Conservation (phyloP, 768 basidiomycete genomes). For the Pleurotus tuber-regium region DNA sequence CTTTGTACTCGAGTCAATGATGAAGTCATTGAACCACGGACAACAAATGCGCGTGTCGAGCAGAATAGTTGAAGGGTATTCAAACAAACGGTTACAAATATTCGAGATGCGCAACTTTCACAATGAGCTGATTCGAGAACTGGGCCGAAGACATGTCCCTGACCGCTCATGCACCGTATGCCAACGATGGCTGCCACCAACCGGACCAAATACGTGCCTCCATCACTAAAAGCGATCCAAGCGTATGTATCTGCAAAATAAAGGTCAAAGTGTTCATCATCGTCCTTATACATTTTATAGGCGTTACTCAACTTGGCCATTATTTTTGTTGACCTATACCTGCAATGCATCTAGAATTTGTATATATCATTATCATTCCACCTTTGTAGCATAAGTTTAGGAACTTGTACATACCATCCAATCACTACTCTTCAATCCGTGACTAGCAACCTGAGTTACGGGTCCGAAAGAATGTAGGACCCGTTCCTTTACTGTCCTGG, state of each 20-base stretch:
- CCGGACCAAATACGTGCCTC: neutral
- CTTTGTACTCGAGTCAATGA: constrained; percentile 5
- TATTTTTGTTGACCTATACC: no score
- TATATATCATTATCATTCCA: neutral
- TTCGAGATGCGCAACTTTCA: constrained; percentile 7
- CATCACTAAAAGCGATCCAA: neutral
- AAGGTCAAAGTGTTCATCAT: neutral
- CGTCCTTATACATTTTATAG: neutral
- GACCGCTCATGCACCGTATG: neutral
- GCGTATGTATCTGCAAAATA: neutral
- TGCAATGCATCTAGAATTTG: no score
- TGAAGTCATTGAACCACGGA: neutral
- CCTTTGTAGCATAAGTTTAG: neutral
- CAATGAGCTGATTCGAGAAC: neutral
- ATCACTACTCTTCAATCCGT: no score
- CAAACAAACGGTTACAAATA: neutral
- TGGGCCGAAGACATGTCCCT: neutral
- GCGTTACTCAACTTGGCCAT: neutral
- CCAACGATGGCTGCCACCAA: neutral
- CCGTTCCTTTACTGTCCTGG: no score
- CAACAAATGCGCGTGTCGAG: constrained; percentile 3
- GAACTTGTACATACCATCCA: no score
- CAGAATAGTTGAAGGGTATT: neutral
- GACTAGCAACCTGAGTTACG: no score
- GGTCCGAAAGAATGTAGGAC: no score